phyloP scores from a whole-genome alignment of 2,329 filamentous ascomycete genomes.

The Fusarium sp. region DNA sequence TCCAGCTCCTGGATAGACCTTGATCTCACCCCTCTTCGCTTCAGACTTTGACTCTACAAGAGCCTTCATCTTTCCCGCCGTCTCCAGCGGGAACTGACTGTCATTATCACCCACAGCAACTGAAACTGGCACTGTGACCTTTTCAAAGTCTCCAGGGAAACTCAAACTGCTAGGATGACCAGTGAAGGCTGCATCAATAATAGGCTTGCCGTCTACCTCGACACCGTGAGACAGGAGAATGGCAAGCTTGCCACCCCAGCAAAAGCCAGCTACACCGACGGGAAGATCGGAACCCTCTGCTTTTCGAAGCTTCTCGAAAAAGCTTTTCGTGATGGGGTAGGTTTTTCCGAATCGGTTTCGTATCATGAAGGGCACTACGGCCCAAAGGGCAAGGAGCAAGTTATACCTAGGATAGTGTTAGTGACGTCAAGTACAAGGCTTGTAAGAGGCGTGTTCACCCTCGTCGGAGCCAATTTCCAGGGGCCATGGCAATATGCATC shows the following conservation, averaged over 20 bases:
- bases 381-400: slow-evolving; percentile 38
- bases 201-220: background rate
- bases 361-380: slow-evolving; percentile 49
- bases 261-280: slow-evolving; percentile 69
- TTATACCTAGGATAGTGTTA: slow-evolving; percentile 39
- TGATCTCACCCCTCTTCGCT: background rate
- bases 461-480: slow-evolving; percentile 42
- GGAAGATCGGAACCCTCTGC: slow-evolving; percentile 46
- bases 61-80: background rate
- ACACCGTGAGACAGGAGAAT: slow-evolving; percentile 59
- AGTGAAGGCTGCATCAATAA: background rate
- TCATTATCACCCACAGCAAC: background rate
- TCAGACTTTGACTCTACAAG: background rate
- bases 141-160: background rate
- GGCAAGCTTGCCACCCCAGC: slow-evolving; percentile 71
- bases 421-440: background rate
- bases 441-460: slow-evolving; percentile 39
- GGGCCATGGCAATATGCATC: slow-evolving; percentile 42
- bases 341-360: slow-evolving; percentile 48
- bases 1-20: background rate
- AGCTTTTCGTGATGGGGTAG: slow-evolving; percentile 51
- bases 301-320: slow-evolving; percentile 53
- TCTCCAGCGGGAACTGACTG: background rate
- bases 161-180: background rate
- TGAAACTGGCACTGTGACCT: background rate